Percentiles rank a stretch among this genome's conserved stretches.
phyloP scores from a whole-genome alignment of 306 rosid species.

The Trifolium pratense region DNA sequence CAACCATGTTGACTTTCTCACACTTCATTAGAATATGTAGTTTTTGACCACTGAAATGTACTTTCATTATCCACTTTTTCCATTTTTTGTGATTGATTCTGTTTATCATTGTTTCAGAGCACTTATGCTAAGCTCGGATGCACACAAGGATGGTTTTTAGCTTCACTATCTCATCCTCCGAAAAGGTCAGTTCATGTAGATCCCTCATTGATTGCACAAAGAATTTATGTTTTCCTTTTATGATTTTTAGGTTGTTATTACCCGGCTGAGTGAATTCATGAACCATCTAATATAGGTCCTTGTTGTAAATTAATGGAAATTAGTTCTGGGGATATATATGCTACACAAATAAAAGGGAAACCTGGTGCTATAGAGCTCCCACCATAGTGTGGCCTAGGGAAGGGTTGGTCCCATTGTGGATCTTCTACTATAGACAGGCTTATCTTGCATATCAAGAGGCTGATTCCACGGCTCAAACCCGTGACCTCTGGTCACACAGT shows the following conservation, averaged over 20 bases:
- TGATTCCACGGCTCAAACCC: not conserved
- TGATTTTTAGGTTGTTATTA: slow-evolving; percentile 9
- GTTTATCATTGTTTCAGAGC: slow-evolving; percentile 55
- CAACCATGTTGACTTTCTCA: not conserved
- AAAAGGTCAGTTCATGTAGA: slow-evolving; percentile 60
- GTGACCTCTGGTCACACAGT: not conserved
- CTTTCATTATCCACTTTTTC: slow-evolving; percentile 17
- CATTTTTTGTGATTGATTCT: slow-evolving; percentile 24
- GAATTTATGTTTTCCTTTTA: slow-evolving; percentile 27
- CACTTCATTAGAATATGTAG: slow-evolving; percentile 33
- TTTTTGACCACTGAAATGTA: slow-evolving; percentile 20
- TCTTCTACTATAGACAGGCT: not conserved
- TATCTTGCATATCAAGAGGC: not conserved
- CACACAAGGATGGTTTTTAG: slow-evolving; percentile 89
- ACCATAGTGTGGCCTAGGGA: not conserved
- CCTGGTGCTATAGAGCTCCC: slow-evolving; percentile 13
- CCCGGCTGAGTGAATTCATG: slow-evolving; percentile 10
- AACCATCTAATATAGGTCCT: slow-evolving; percentile 24
- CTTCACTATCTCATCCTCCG: slow-evolving; percentile 68
- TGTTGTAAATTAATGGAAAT: slow-evolving; percentile 17
- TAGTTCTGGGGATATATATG: not conserved
- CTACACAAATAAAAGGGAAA: not conserved
- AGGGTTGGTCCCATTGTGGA: not conserved
- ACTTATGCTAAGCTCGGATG: slow-evolving; percentile 86
- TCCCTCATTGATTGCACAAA: slow-evolving; percentile 31